A percentile compares a stretch with the other conserved stretches of the same genome.
These are phyloP conservation scores for Pleurotus djamor DNA, from an alignment of 768 basidiomycete genomes.

Conservation along the genomic window DNA sequence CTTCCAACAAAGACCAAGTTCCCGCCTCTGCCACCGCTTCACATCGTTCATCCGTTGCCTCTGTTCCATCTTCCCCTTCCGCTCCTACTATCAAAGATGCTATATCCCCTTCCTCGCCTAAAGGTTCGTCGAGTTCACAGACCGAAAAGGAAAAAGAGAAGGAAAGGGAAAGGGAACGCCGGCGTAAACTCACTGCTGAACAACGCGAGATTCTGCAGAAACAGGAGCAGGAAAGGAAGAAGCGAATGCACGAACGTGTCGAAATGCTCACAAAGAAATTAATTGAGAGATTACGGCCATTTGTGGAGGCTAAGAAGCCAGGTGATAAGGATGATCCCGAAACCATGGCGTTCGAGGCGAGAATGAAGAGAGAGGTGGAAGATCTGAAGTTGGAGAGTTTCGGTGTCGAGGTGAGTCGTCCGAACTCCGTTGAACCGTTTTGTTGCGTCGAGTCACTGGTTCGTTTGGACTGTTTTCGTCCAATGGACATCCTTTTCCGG, in stretches of 20 bases:
- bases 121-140: constrained; percentile 10
- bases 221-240: constrained; percentile 78
- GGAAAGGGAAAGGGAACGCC: constrained; percentile 40
- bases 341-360: constrained; percentile 72
- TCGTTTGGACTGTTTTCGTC: no score
- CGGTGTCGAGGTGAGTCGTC: constrained; percentile 78
- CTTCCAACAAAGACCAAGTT: constrained; percentile 1
- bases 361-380: constrained; percentile 82
- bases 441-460: no score
- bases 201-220: constrained; percentile 82
- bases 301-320: constrained; percentile 86
- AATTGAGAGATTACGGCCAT: constrained; percentile 81
- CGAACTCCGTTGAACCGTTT: no score
- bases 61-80: constrained; percentile 10
- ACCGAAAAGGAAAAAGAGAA: constrained; percentile 26
- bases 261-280: constrained; percentile 75
- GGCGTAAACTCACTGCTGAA: constrained; percentile 70
- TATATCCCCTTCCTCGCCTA: constrained; percentile 16
- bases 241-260: constrained; percentile 79
- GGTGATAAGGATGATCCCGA: constrained; percentile 82
- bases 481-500: no score
- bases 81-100: constrained; percentile 18
- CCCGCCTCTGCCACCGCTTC: background rate
- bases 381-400: constrained; percentile 98
- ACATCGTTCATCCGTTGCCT: constrained; percentile 6